Evolutionary conservation across 1,284 basidiomycete genomes (phyloP), one percentile per base, ranked within the genome.

Genomic region (Porodaedalea pini): DNA sequence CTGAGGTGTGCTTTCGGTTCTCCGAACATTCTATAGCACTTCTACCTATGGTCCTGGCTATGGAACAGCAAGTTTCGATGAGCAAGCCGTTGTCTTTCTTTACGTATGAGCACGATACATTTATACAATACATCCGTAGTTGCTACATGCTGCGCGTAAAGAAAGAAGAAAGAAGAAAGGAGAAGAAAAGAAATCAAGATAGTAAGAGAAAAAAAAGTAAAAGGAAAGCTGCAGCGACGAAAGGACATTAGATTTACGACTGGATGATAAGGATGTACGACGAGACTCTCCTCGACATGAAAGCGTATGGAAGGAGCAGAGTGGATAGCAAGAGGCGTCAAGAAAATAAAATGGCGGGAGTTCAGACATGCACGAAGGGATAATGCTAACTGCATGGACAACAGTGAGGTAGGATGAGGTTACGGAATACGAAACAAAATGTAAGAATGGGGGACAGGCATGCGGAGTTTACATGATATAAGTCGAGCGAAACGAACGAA

Each of bases 121-220:
- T 45, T 47, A 47, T 48, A 55, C 54, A 55, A 55, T 47, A 55
- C 43, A 55, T 55, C 54, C 54, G 40, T 55, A 55, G 39, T 55
- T 37, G 54, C 54, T 55, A 55, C 54, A 55, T 55, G 45, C 54
- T 34, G 44, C 43, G 29, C 29, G 19, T 15, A 32, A 25, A 25
- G 25, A 29, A 37, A 31, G 27, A 21, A 31, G 4, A 53, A 19
- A 27, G 34, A 27, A 23, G 25, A 19, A 34, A 29, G 25, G 32
- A 37, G 34, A 37, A 48, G 34, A 39, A 36, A 25, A 36, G n/a
- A 36, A 47, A 32, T 11, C n/a, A 32, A 54, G n/a, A 11, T 36
- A n/a, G 29, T 19, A n/a, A 37, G 15, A 11, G 43, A 43, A 29
- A 45, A 11, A 6, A 19, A 32, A 25, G 29, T 31, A n/a, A 45